These are phyloP conservation scores for Aspergillus floridensis DNA, from an alignment of 2,329 filamentous ascomycete species.

Conservation along the genomic window DNA sequence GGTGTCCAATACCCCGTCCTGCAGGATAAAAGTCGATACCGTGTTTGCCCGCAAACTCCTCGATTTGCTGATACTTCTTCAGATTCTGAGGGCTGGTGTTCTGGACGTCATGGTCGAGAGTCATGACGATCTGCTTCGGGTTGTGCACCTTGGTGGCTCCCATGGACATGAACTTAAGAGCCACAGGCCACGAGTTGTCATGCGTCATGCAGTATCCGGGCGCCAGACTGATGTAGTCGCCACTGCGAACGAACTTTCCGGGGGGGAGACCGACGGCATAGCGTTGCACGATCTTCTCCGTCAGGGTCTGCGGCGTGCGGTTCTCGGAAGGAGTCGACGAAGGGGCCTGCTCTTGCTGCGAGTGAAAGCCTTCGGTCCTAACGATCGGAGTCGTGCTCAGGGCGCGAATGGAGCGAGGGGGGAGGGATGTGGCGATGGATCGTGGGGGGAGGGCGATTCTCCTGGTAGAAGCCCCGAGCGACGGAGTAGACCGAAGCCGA, in stretches of 20 bases:
- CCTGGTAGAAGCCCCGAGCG: not conserved
- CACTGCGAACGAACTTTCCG: slow-evolving; percentile 71
- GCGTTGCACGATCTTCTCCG: slow-evolving; percentile 87
- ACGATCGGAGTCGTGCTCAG: not conserved
- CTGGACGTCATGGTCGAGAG: slow-evolving; percentile 84
- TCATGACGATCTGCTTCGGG: slow-evolving; percentile 73
- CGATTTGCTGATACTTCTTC: slow-evolving; percentile 77
- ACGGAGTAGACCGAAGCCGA: not conserved
- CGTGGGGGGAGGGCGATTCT: not conserved
- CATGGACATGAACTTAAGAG: slow-evolving; percentile 77
- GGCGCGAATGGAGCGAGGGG: not conserved
- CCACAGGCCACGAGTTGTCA: slow-evolving; percentile 76
- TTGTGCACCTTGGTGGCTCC: slow-evolving; percentile 72
- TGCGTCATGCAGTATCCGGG: slow-evolving; percentile 81
- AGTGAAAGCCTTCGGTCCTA: slow-evolving; percentile 57
- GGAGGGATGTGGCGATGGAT: not conserved
- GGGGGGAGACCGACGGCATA: slow-evolving; percentile 72
- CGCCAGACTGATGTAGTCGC: slow-evolving; percentile 78
- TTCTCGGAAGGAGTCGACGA: slow-evolving; percentile 67
- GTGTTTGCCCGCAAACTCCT: slow-evolving; percentile 76
- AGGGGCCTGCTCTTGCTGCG: slow-evolving; percentile 58
- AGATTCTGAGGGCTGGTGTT: slow-evolving; percentile 76
- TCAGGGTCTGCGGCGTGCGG: slow-evolving; percentile 66
- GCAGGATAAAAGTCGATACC: slow-evolving; percentile 75
- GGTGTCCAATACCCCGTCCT: slow-evolving; percentile 81